phyloP scores from a whole-genome alignment of 2,329 filamentous ascomycete genomes.

The Graphilbum fragrans region DNA sequence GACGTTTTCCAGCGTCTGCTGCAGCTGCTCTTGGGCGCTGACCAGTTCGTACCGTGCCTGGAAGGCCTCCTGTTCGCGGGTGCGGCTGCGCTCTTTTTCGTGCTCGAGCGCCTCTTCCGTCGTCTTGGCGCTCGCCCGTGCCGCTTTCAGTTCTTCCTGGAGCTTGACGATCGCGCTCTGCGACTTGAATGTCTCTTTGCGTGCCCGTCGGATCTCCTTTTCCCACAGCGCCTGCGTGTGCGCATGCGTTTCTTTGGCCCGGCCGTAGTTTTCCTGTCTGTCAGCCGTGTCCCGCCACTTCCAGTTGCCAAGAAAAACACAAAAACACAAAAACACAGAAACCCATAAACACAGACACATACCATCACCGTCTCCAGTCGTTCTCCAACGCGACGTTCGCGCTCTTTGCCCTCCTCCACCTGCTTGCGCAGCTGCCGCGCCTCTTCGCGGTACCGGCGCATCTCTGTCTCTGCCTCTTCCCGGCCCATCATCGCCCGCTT shows the following conservation, averaged over 20 bases:
- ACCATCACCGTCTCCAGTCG: constrained; percentile 60
- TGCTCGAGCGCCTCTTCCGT: constrained; percentile 47
- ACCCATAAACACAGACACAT: constrained; percentile 4
- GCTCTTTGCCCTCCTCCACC: constrained; percentile 51
- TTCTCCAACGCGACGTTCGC: constrained; percentile 55
- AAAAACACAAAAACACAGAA: neutral
- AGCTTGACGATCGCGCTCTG: constrained; percentile 56
- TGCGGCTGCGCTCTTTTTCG: constrained; percentile 49
- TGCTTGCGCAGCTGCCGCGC: constrained; percentile 40
- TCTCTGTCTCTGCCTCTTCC: constrained; percentile 61
- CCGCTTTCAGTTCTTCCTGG: constrained; percentile 61
- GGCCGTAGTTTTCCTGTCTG: constrained; percentile 55
- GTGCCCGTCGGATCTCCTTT: constrained; percentile 56
- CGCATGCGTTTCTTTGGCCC: constrained; percentile 56
- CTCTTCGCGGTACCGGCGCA: constrained; percentile 52
- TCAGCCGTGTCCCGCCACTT: neutral
- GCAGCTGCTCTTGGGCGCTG: constrained; percentile 53
- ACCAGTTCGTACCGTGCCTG: constrained; percentile 53
- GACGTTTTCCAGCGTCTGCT: constrained; percentile 49
- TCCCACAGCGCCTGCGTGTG: constrained; percentile 59
- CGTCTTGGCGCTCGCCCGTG: constrained; percentile 39
- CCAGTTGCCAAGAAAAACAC: constrained; percentile 3
- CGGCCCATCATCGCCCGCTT: constrained; percentile 55
- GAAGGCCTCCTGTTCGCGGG: constrained; percentile 58
- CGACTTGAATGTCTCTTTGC: constrained; percentile 66